Percentiles rank a stretch among this genome's conserved stretches.
phyloP scores from a whole-genome alignment of 2,329 filamentous ascomycete species.

The Berkeleyomyces basicola region DNA sequence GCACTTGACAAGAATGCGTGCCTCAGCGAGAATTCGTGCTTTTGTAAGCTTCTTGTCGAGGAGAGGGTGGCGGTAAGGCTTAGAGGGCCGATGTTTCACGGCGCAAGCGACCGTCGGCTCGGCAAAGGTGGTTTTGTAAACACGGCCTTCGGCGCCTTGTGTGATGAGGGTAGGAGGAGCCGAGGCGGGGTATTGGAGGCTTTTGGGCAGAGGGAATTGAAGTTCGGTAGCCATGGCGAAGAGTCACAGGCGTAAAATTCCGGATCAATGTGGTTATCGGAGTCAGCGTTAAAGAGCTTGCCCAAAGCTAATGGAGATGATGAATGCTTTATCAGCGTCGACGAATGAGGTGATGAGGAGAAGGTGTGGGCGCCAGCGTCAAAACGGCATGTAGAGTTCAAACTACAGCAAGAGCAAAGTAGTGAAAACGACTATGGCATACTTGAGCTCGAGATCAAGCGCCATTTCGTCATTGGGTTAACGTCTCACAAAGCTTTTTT shows the following conservation, averaged over 20 bases:
- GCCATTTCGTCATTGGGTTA: background rate
- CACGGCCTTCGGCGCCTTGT: conserved; percentile 88
- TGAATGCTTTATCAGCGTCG: too few relatives aligned
- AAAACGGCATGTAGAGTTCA: too few relatives aligned
- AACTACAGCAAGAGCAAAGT: background rate
- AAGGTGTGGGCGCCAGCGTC: too few relatives aligned
- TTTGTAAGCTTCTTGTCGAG: conserved; percentile 79
- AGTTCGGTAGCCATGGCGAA: conserved; percentile 2
- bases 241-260: background rate
- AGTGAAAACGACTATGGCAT: background rate
- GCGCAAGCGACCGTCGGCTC: conserved; percentile 50
- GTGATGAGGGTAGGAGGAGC: conserved; percentile 54
- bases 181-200: conserved; percentile 46
- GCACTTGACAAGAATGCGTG: conserved; percentile 66
- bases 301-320: too few relatives aligned
- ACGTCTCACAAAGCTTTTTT: background rate
- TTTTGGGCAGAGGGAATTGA: conserved; percentile 39
- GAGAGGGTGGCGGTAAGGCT: conserved; percentile 78
- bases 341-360: too few relatives aligned
- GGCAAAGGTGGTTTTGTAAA: conserved; percentile 78
- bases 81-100: conserved; percentile 80
- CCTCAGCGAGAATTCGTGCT: conserved; percentile 76
- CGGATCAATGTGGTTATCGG: too few relatives aligned
- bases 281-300: too few relatives aligned
- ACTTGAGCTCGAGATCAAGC: background rate